Evolutionary conservation across 371 early-diverging fungal genomes (phyloP).

Genomic region (Fennellomyces sp.): DNA sequence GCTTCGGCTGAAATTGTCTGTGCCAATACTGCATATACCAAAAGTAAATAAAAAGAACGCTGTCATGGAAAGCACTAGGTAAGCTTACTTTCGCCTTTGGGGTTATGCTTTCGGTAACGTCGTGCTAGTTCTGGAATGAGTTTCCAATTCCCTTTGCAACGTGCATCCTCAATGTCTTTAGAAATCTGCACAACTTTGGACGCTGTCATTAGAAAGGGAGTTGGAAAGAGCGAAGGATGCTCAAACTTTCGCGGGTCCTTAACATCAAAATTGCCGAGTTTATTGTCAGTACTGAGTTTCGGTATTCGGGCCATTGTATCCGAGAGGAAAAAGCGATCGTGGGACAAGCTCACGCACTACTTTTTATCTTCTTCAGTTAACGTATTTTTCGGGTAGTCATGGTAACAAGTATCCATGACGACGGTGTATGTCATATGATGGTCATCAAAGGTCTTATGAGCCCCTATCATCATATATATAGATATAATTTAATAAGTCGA

Average conservation of each 20-base stretch:
- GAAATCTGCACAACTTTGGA: conserved; percentile 21
- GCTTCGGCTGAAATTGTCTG: conserved; percentile 52
- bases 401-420: no score
- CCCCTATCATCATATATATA: no score
- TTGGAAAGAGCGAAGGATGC: background rate
- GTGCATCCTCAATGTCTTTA: conserved; percentile 57
- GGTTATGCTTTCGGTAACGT: conserved; percentile 65
- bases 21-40: conserved; percentile 35
- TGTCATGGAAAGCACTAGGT: background rate
- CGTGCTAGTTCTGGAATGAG: conserved; percentile 65
- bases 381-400: no score
- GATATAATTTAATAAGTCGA: no score
- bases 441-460: no score
- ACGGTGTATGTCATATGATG: no score
- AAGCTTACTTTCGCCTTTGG: conserved; percentile 60
- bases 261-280: background rate
- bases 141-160: conserved; percentile 60
- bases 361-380: no score
- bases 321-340: background rate
- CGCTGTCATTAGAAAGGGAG: conserved; percentile 11
- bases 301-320: background rate
- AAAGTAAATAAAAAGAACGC: background rate
- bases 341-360: no score
- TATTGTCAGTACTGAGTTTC: background rate
- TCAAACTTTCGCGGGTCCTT: background rate